These are phyloP conservation scores for Xerocomus brunneocitrinus DNA, from an alignment of 768 basidiomycete species.

Conservation along the genomic window DNA sequence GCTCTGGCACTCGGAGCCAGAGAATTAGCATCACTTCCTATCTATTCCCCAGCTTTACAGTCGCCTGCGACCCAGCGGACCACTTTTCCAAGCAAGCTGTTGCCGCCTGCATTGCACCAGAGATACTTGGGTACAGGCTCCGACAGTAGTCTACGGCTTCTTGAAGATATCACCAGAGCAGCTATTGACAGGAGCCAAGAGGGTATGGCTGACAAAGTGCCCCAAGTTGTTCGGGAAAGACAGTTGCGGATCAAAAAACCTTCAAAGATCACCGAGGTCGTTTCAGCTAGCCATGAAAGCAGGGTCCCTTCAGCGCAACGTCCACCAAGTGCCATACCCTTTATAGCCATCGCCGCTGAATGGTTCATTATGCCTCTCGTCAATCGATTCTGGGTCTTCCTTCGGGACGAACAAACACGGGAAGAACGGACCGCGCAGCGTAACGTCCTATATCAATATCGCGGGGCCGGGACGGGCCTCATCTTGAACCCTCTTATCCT, in stretches of 20 bases:
- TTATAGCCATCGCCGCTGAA: constrained; percentile 76
- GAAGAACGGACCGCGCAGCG: constrained; percentile 63
- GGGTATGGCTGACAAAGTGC: constrained; percentile 48
- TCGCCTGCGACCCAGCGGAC: constrained; percentile 33
- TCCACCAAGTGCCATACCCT: constrained; percentile 31
- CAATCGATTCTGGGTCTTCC: constrained; percentile 93
- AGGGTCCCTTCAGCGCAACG: constrained; percentile 1
- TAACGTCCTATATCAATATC: constrained; percentile 54
- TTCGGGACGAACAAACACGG: constrained; percentile 76
- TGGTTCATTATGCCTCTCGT: constrained; percentile 86
- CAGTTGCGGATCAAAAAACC: constrained; percentile 60
- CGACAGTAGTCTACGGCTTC: constrained; percentile 46
- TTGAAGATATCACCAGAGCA: constrained; percentile 57
- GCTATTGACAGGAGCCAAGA: constrained; percentile 62
- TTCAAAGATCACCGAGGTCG: constrained; percentile 43
- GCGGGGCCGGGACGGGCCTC: constrained; percentile 75
- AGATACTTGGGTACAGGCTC: constrained; percentile 52
- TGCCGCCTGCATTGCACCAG: constrained; percentile 68
- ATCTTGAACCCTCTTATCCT: constrained; percentile 77
- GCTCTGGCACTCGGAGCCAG: constrained; percentile 82
- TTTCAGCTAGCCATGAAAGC: constrained; percentile 18
- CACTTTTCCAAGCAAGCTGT: constrained; percentile 76
- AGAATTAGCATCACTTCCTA: constrained; percentile 61
- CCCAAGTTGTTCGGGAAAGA: constrained; percentile 68
- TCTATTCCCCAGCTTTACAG: constrained; percentile 24